Evolutionary conservation across 2,329 filamentous ascomycete species (phyloP).

Genomic region (Diaporthe sp.): DNA sequence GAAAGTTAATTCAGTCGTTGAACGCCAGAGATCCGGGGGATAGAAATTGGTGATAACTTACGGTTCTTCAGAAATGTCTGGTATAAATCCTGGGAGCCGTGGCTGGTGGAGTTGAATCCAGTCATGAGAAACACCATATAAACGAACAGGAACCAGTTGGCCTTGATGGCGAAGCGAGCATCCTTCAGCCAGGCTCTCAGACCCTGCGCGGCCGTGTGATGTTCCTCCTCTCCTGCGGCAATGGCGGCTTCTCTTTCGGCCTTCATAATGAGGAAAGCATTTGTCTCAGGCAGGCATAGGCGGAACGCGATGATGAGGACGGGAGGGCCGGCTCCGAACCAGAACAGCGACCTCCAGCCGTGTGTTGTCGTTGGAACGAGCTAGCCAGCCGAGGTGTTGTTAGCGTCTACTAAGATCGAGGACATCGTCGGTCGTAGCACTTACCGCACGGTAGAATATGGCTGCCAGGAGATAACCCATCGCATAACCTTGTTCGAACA

Average conservation of each 20-base stretch:
- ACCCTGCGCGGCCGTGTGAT: constrained; percentile 55
- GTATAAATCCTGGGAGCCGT: constrained; percentile 72
- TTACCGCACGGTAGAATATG: constrained; percentile 67
- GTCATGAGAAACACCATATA: constrained; percentile 93
- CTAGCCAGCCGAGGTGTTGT: background rate
- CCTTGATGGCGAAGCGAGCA: constrained; percentile 80
- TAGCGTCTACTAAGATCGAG: background rate
- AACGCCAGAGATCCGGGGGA: too few species aligned
- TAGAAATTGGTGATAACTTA: background rate
- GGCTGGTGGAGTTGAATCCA: constrained; percentile 92
- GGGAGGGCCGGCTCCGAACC: constrained; percentile 87
- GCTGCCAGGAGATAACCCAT: constrained; percentile 73
- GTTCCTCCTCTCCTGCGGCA: constrained; percentile 32
- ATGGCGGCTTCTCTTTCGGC: constrained; percentile 61
- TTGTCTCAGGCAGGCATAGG: constrained; percentile 82
- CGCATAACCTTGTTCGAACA: constrained; percentile 80
- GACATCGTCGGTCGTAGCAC: accelerated
- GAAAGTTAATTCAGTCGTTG: constrained; percentile 67
- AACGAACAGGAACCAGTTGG: constrained; percentile 82
- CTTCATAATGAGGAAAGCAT: constrained; percentile 76
- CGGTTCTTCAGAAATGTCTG: constrained; percentile 22
- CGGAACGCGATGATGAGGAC: constrained; percentile 85
- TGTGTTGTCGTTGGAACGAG: constrained; percentile 82
- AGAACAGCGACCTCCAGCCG: constrained; percentile 86
- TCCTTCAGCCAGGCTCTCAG: constrained; percentile 78